Conservation (phyloP, 805 yeast genomes). For the Cyberlindnera xylosilytica region DNA sequence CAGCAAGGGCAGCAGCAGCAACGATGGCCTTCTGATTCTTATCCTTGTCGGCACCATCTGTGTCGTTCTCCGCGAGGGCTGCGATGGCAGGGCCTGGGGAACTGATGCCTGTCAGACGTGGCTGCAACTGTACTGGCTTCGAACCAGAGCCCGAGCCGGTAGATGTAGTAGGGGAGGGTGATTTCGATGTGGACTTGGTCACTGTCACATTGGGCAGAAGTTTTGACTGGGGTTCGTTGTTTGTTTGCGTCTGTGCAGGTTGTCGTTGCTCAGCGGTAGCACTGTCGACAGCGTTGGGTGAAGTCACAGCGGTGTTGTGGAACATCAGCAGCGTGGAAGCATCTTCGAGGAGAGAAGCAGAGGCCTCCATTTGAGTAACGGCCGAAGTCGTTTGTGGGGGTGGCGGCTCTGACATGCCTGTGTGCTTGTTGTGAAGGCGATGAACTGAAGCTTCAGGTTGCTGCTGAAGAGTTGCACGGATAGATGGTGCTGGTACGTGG, state of each 20-base stretch:
- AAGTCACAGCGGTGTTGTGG: conserved; percentile 46
- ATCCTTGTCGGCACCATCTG: conserved; percentile 20
- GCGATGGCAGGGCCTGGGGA: conserved; percentile 50
- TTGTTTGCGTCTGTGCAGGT: background rate
- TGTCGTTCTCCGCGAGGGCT: conserved; percentile 28
- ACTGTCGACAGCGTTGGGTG: conserved; percentile 3
- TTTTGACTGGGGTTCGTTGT: background rate
- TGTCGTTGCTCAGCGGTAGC: background rate
- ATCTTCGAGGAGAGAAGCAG: conserved; percentile 44
- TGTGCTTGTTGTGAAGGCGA: background rate
- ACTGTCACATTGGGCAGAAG: conserved; percentile 3
- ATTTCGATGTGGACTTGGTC: conserved; percentile 4
- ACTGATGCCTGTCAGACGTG: conserved; percentile 25
- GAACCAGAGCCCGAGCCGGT: background rate
- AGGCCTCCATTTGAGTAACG: conserved; percentile 8
- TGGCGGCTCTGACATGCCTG: conserved; percentile 1
- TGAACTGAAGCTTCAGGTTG: no score
- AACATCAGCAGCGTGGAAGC: conserved; percentile 62
- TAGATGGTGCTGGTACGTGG: no score
- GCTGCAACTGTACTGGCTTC: conserved; percentile 6
- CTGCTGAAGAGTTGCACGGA: no score
- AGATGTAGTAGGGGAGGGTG: conserved; percentile 2
- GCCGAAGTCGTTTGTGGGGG: background rate
- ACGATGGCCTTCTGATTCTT: conserved; percentile 49
- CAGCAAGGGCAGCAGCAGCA: conserved; percentile 82